Evolutionary conservation across 495 filamentous ascomycete genomes (phyloP), one percentile per base, ranked within the genome.

Genomic region (Hyaloscypha variabilis): DNA sequence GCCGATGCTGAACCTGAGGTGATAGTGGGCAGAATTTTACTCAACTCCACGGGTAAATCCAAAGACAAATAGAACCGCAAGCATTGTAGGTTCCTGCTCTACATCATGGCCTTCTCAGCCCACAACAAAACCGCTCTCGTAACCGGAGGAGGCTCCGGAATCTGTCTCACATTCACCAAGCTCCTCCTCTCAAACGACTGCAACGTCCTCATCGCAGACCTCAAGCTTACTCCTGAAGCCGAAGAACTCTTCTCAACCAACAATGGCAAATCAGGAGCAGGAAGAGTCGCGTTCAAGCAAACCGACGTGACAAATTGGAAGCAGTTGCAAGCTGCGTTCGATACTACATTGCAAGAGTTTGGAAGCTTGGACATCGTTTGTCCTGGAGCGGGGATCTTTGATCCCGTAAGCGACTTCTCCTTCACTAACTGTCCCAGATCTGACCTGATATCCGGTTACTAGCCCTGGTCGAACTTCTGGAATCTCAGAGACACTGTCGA

Each of bases 141-240:
- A 70, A 93, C 90, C 2, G 91, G 90, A 49, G 91, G 85, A 34
- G 87, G 87, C n/a, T 86, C 82, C 1, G 89, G 90, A 17, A 85
- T 91, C 60, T 88, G 90, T 31, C 82, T 90, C 36, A 88, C 89
- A 0, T 80, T 91, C 19, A 88, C 91, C n/a, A 75, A 77, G 49
- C 65, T 84, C 21, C 80, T 89, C 26, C 77, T 88, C 49, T 74
- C 77, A 58, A 79, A 78, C 63, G 79, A 79, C 46, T 88, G 85
- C 77, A 88, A 86, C 66, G 84, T 89, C 51, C 73, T 90, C 59
- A 79, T 90, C 65, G 87, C 85, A 25, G 87, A 90, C 69, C 72
- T 90, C 19, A 72, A 74, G 21, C 77, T 89, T 5, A 85, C 85
- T 23, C 83, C 85, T 2, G 87, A 89, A 75, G 87, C 87, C 0